Conservation (phyloP, 768 basidiomycete genomes). For the Mycena crocata region DNA sequence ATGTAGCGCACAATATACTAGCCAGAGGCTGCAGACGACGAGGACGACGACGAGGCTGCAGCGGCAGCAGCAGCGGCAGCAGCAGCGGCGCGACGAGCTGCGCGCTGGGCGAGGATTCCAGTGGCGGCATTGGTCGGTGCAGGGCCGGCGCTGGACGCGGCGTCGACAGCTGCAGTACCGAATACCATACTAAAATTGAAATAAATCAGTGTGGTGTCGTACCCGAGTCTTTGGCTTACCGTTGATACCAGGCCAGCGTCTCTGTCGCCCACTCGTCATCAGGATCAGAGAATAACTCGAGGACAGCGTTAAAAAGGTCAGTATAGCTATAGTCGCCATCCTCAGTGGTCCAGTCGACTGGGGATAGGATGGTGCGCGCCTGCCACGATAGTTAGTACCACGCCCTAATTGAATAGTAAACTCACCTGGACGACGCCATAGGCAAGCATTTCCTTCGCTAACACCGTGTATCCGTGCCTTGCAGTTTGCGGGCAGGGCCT, state of each 20-base stretch:
- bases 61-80: neutral
- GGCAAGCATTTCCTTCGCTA: neutral
- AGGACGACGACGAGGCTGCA: too few relatives aligned
- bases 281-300: neutral
- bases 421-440: too few relatives aligned
- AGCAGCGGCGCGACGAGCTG: slow-evolving; percentile 6
- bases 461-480: neutral
- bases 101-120: neutral
- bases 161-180: neutral
- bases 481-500: too few relatives aligned
- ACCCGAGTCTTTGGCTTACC: neutral
- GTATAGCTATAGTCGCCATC: neutral
- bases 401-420: too few relatives aligned
- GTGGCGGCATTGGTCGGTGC: neutral
- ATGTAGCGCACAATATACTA: too few relatives aligned
- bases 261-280: too few relatives aligned
- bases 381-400: neutral
- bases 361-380: slow-evolving; percentile 1
- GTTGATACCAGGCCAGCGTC: slow-evolving; percentile 5
- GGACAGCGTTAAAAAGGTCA: neutral
- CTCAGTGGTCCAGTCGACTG: neutral
- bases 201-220: neutral
- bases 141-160: too few relatives aligned
- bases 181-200: neutral
- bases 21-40: too few relatives aligned